These are phyloP conservation scores for Penicillium fuscoglaucum DNA, from an alignment of 2,329 filamentous ascomycete species.

Conservation along the genomic window DNA sequence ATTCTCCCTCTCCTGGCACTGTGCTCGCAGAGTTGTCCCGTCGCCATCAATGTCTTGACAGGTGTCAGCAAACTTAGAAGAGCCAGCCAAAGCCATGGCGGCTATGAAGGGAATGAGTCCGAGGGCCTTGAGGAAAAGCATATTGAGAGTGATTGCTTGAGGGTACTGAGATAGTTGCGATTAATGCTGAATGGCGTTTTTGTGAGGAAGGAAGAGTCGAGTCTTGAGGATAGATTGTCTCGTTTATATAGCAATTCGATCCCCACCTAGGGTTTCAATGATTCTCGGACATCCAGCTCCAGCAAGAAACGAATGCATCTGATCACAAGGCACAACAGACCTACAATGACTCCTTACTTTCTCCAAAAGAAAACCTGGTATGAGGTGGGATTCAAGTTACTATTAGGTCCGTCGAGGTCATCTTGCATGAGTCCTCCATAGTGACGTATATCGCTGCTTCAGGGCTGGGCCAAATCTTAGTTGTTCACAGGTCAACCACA, in stretches of 20 bases:
- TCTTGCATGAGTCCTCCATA: conserved; percentile 7
- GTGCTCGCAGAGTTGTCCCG: conserved; percentile 13
- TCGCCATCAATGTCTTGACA: conserved; percentile 19
- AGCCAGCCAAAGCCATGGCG: conserved; percentile 12
- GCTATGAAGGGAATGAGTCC: conserved; percentile 17
- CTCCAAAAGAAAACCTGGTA: neutral
- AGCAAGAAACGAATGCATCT: neutral
- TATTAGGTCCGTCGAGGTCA: conserved; percentile 10
- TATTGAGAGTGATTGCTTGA: too few relatives aligned
- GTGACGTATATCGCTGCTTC: neutral
- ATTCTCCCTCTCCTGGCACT: conserved; percentile 17
- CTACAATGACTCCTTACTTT: conserved; percentile 11
- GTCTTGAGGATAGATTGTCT: neutral
- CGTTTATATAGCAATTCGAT: conserved; percentile 6
- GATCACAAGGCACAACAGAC: neutral
- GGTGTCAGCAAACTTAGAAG: conserved; percentile 21
- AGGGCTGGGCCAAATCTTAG: neutral
- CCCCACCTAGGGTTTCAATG: too few relatives aligned
- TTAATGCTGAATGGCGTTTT: neutral
- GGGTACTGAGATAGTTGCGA: conserved; percentile 4
- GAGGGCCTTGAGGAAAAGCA: neutral
- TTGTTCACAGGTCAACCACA: neutral
- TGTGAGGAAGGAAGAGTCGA: neutral
- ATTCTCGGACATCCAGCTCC: neutral
- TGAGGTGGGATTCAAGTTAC: neutral